Conservation (phyloP, 164 flowering plant species). For the Houttuynia cordata region DNA sequence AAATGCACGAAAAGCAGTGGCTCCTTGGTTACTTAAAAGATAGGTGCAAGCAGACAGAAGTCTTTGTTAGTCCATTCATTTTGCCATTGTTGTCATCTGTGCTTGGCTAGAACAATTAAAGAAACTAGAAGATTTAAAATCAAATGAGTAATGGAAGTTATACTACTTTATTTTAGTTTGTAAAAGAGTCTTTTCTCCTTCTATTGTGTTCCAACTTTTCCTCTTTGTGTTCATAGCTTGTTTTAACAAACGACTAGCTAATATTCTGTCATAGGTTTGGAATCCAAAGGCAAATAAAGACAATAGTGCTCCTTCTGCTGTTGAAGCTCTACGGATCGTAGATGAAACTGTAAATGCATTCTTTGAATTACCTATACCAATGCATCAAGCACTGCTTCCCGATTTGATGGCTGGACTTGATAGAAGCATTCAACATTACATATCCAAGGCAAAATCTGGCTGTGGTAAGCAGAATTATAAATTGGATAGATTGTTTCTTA, state of each 20-base stretch:
- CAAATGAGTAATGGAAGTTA: too few species aligned
- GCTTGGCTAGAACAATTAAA: too few species aligned
- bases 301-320: conserved; percentile 77
- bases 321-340: conserved; percentile 56
- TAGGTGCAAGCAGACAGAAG: too few species aligned
- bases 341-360: conserved; percentile 85
- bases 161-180: too few species aligned
- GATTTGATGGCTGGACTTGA: conserved; percentile 80
- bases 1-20: too few species aligned
- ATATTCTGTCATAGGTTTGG: conserved; percentile 49
- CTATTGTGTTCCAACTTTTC: too few species aligned
- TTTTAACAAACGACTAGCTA: neutral
- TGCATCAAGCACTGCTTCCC: conserved; percentile 81
- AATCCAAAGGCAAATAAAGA: conserved; percentile 62
- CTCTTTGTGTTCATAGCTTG: too few species aligned
- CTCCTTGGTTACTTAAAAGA: too few species aligned
- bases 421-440: conserved; percentile 70
- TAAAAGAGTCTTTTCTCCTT: too few species aligned
- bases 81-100: too few species aligned
- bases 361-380: conserved; percentile 88
- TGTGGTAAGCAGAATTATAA: conserved; percentile 42
- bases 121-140: too few species aligned
- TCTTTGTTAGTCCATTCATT: too few species aligned
- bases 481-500: neutral
- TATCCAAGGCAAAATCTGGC: conserved; percentile 84